Percentiles rank a stretch among this genome's conserved stretches.
Conservation (phyloP, 2,329 filamentous ascomycete species). For the Fusarium longipes region DNA sequence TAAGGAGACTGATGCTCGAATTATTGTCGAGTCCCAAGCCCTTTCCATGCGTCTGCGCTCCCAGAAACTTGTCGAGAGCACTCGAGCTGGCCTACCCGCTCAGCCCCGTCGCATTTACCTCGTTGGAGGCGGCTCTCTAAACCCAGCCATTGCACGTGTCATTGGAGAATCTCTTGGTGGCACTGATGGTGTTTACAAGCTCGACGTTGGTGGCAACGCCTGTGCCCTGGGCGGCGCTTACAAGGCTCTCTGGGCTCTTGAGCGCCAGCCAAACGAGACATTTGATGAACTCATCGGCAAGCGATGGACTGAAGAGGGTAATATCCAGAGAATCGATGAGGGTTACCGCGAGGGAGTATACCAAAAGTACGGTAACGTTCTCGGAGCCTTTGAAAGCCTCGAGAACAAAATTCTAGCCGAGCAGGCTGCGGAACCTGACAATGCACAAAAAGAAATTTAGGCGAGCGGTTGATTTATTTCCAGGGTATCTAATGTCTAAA, state of each 20-base stretch:
- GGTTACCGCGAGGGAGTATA: conserved; percentile 83
- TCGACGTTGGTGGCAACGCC: conserved; percentile 94
- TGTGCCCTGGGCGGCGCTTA: conserved; percentile 95
- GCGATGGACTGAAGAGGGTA: conserved; percentile 86
- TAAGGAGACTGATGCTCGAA: conserved; percentile 79
- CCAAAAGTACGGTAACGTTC: conserved; percentile 79
- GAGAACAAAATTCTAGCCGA: conserved; percentile 71
- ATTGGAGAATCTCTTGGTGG: conserved; percentile 90
- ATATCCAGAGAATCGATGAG: conserved; percentile 83
- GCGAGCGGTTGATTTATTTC: conserved; percentile 29
- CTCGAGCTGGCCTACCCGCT: conserved; percentile 70
- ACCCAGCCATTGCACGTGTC: conserved; percentile 87
- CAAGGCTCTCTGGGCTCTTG: conserved; percentile 93
- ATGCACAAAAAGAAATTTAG: conserved; percentile 13
- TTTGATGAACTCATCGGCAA: conserved; percentile 89
- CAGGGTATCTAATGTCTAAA: conserved; percentile 47
- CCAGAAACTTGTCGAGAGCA: conserved; percentile 74
- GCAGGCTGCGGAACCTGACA: conserved; percentile 39
- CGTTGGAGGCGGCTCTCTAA: conserved; percentile 90
- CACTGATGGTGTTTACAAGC: conserved; percentile 87
- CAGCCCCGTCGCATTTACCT: conserved; percentile 93
- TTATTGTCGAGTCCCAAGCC: conserved; percentile 94
- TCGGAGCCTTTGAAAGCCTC: conserved; percentile 81
- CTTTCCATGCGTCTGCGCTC: conserved; percentile 90
- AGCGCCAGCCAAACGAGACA: conserved; percentile 73